phyloP scores from a whole-genome alignment of 164 flowering plant genomes.

The Stephania yunnanensis region DNA sequence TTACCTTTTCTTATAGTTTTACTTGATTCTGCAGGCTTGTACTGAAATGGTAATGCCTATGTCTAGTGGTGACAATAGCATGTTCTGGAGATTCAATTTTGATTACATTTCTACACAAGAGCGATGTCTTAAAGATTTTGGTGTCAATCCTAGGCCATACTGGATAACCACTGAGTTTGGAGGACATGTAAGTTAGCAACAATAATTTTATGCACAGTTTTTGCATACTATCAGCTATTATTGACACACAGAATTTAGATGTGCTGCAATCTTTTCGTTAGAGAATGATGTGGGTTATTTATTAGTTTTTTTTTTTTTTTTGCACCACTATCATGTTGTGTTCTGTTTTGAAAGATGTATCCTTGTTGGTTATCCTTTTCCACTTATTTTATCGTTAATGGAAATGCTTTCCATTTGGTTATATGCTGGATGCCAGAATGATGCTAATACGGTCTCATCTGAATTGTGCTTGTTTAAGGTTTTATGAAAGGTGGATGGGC shows the following conservation, averaged over 20 bases:
- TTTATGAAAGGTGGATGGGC: not conserved
- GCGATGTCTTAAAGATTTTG: conserved; percentile 41
- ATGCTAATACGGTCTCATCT: no score
- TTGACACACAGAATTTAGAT: not conserved
- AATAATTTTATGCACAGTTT: not conserved
- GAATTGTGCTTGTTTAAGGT: not conserved
- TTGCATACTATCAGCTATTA: not conserved
- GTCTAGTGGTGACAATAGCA: conserved; percentile 65
- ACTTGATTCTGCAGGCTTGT: conserved; percentile 52
- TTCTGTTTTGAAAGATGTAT: not conserved
- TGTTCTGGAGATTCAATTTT: conserved; percentile 64
- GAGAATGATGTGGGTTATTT: not conserved
- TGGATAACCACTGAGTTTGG: conserved; percentile 92
- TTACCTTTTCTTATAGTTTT: not conserved
- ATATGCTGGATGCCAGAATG: no score
- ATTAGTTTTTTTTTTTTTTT: not conserved
- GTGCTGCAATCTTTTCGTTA: not conserved
- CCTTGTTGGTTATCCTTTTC: not conserved
- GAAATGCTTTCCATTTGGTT: no score
- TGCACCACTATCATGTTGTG: not conserved
- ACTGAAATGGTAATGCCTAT: conserved; percentile 96
- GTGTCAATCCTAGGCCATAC: conserved; percentile 60
- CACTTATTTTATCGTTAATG: not conserved
- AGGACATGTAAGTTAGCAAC: conserved; percentile 65
- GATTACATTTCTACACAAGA: conserved; percentile 46